Conservation (phyloP, 768 basidiomycete species). For the Boletus vinaceobasis region DNA sequence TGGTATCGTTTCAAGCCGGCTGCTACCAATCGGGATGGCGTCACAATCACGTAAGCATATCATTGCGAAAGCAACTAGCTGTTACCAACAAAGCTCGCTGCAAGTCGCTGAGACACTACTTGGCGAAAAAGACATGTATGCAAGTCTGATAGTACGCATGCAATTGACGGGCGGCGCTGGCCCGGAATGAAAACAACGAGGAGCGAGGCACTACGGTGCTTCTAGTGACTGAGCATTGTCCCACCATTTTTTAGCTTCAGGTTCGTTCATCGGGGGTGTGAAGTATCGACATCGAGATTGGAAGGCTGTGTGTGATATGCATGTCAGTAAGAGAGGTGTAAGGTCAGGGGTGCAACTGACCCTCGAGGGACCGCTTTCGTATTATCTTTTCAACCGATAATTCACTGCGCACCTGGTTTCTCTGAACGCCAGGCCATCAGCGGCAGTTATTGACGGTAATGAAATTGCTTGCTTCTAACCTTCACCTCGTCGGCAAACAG, state of each 20-base stretch:
- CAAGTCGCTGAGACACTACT: slow-evolving; percentile 2
- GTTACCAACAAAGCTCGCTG: background rate
- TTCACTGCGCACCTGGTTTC: slow-evolving; percentile 74
- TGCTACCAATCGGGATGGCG: slow-evolving; percentile 16
- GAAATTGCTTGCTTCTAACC: slow-evolving; percentile 40
- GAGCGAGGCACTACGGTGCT: slow-evolving; percentile 29
- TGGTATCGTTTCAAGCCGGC: slow-evolving; percentile 9
- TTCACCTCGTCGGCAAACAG: slow-evolving; percentile 69
- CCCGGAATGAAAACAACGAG: slow-evolving; percentile 30
- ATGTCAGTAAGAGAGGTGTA: slow-evolving; percentile 18
- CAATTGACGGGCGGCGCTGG: slow-evolving; percentile 11
- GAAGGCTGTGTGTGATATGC: slow-evolving; percentile 58
- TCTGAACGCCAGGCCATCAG: slow-evolving; percentile 40
- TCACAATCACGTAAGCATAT: slow-evolving; percentile 28
- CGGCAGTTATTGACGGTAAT: slow-evolving; percentile 29
- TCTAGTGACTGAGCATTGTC: slow-evolving; percentile 37
- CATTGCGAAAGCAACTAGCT: background rate
- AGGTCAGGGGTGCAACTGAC: slow-evolving; percentile 37
- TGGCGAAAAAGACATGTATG: slow-evolving; percentile 10
- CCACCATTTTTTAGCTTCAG: slow-evolving; percentile 57
- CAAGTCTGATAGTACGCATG: slow-evolving; percentile 11
- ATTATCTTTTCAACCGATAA: slow-evolving; percentile 69
- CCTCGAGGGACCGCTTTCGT: slow-evolving; percentile 65
- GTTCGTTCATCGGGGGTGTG: slow-evolving; percentile 57
- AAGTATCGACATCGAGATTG: slow-evolving; percentile 78